Evolutionary conservation across 805 yeast species (phyloP).

Genomic region (Lipomyces starkeyi): DNA sequence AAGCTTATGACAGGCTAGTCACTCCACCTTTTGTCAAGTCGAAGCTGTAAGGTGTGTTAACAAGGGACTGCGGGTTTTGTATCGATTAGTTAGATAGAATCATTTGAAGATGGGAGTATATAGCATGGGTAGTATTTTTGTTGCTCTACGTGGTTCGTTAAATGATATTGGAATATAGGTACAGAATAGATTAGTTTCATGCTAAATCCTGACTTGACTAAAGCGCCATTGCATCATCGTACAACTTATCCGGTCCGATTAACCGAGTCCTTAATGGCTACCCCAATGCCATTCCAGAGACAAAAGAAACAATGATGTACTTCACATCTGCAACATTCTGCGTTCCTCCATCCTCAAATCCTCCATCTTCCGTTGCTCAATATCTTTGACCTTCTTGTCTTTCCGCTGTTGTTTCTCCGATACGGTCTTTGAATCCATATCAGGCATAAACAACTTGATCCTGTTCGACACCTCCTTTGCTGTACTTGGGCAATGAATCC

Average conservation of each 20-base stretch:
- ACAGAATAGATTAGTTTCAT: neutral
- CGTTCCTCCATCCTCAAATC: conserved; percentile 1
- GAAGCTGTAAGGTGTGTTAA: conserved; percentile 38
- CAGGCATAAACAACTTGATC: conserved; percentile 5
- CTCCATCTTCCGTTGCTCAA: neutral
- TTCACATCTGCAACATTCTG: neutral
- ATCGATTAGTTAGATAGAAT: neutral
- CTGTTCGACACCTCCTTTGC: neutral
- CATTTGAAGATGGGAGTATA: neutral
- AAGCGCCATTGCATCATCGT: too few species aligned
- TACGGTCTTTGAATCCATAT: neutral
- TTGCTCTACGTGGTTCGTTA: neutral
- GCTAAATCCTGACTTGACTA: neutral
- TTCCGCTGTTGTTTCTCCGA: neutral
- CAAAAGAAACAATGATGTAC: neutral
- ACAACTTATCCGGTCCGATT: too few species aligned
- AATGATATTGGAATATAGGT: neutral
- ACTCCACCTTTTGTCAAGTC: conserved; percentile 56
- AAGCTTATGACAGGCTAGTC: conserved; percentile 62
- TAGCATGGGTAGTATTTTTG: neutral
- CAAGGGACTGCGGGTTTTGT: neutral
- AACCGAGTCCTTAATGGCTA: too few species aligned
- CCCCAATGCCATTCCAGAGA: too few species aligned
- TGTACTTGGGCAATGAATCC: conserved; percentile 23
- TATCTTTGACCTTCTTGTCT: neutral